A percentile compares a stretch with the other conserved stretches of the same genome.
phyloP scores from a whole-genome alignment of 768 basidiomycete genomes.

The Panaeolus cyanescens region DNA sequence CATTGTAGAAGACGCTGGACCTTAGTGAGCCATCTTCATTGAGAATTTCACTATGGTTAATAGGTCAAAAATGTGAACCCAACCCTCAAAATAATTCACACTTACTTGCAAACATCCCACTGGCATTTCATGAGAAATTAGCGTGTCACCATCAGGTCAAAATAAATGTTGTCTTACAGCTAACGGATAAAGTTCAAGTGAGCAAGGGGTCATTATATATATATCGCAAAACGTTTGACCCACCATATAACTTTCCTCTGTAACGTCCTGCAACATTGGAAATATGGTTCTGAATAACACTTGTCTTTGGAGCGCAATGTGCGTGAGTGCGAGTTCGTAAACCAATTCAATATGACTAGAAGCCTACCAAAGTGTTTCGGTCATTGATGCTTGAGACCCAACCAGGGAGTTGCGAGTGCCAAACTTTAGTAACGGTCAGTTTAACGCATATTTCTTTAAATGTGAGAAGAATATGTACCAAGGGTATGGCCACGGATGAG shows the following conservation, averaged over 20 bases:
- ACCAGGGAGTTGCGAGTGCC: constrained; percentile 39
- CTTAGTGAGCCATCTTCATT: constrained; percentile 46
- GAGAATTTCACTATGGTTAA: constrained; percentile 39
- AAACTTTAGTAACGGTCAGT: constrained; percentile 18
- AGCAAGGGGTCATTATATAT: not conserved
- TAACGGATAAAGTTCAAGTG: too few relatives aligned
- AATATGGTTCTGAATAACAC: constrained; percentile 42
- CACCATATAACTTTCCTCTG: constrained; percentile 40
- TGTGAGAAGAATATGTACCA: constrained; percentile 25
- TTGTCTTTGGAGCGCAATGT: constrained; percentile 16
- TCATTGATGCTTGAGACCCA: constrained; percentile 37
- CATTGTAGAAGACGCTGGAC: constrained; percentile 40
- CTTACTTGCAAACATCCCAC: constrained; percentile 41
- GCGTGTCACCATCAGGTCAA: not conserved
- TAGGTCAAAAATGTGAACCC: too few relatives aligned
- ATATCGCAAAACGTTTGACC: constrained; percentile 13
- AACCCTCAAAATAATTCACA: too few relatives aligned
- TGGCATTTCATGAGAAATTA: constrained; percentile 1
- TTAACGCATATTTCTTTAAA: not conserved
- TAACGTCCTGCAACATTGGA: constrained; percentile 40
- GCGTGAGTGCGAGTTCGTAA: not conserved
- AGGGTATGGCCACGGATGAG: constrained; percentile 42
- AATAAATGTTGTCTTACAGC: not conserved
- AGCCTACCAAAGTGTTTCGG: constrained; percentile 23
- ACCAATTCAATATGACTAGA: not conserved